Conservation (phyloP, 352 stramenopile genomes). For the Achlya hypogyna region DNA sequence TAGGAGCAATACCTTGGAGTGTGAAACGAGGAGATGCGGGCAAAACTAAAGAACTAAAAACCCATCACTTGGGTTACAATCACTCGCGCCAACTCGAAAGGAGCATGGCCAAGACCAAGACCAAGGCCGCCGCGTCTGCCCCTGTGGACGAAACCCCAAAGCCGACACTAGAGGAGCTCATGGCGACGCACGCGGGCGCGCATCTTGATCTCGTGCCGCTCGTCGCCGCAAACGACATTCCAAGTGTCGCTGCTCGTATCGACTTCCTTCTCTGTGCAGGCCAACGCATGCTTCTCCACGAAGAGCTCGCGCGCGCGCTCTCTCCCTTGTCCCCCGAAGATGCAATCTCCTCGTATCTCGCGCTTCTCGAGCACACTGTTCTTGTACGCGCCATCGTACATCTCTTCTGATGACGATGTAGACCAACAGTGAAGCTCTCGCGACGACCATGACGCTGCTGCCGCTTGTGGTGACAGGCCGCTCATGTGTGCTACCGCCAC, state of each 20-base stretch:
- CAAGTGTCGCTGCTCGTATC: not conserved
- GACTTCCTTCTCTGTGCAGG: not conserved
- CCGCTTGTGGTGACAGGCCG: not conserved
- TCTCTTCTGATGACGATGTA: not conserved
- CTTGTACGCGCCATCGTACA: not conserved
- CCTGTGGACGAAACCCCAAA: no score
- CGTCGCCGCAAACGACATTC: not conserved
- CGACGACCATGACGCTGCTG: slow-evolving; percentile 4
- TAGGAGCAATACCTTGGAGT: no score
- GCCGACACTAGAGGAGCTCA: not conserved
- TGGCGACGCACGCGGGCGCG: not conserved
- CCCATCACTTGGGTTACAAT: no score
- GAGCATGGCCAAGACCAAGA: no score
- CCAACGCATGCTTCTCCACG: not conserved
- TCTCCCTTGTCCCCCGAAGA: not conserved
- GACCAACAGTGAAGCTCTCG: not conserved
- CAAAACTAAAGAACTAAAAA: no score
- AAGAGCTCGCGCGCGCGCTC: not conserved
- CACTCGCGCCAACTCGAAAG: no score
- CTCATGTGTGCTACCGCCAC: not conserved
- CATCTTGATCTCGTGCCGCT: not conserved
- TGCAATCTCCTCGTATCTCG: not conserved
- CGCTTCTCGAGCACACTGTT: not conserved
- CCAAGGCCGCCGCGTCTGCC: not conserved
- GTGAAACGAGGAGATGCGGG: no score